Conservation (phyloP, 2,329 filamentous ascomycete species). For the Paraphoma sp. region DNA sequence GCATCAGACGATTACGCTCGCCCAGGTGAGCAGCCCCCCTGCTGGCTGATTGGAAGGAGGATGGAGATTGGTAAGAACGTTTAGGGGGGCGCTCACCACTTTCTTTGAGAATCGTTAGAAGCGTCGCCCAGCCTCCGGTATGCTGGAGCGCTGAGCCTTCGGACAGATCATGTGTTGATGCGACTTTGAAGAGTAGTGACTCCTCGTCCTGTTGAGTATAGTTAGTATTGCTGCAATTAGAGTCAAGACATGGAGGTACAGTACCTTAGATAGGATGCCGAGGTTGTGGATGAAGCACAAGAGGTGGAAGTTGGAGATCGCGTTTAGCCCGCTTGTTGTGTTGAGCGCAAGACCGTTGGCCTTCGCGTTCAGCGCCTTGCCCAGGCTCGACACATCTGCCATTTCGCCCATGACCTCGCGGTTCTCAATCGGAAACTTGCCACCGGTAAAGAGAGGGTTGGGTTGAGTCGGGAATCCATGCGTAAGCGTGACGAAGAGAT, state of each 20-base stretch:
- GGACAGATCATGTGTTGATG: slow-evolving; percentile 78
- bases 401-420: slow-evolving; percentile 83
- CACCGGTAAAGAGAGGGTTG: slow-evolving; percentile 75
- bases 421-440: slow-evolving; percentile 88
- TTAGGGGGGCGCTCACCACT: slow-evolving; percentile 96
- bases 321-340: slow-evolving; percentile 68
- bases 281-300: slow-evolving; percentile 85
- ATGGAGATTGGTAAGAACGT: slow-evolving; percentile 54
- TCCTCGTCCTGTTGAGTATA: slow-evolving; percentile 77
- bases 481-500: slow-evolving; percentile 92
- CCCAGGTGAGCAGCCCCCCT: slow-evolving; percentile 43
- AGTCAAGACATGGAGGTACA: slow-evolving; percentile 1
- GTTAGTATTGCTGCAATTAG: slow-evolving; percentile 12
- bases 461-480: slow-evolving; percentile 90
- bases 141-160: slow-evolving; percentile 84
- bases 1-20: slow-evolving; percentile 25
- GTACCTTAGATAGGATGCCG: slow-evolving; percentile 83
- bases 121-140: slow-evolving; percentile 90
- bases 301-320: slow-evolving; percentile 91
- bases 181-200: slow-evolving; percentile 82
- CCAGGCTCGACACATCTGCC: slow-evolving; percentile 76
- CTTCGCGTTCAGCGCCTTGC: slow-evolving; percentile 69
- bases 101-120: slow-evolving; percentile 92
- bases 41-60: slow-evolving; percentile 40
- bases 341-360: slow-evolving; percentile 60